A percentile compares a stretch with the other conserved stretches of the same genome.
phyloP scores from a whole-genome alignment of 1,284 basidiomycete genomes.

The Boletellus sp. region DNA sequence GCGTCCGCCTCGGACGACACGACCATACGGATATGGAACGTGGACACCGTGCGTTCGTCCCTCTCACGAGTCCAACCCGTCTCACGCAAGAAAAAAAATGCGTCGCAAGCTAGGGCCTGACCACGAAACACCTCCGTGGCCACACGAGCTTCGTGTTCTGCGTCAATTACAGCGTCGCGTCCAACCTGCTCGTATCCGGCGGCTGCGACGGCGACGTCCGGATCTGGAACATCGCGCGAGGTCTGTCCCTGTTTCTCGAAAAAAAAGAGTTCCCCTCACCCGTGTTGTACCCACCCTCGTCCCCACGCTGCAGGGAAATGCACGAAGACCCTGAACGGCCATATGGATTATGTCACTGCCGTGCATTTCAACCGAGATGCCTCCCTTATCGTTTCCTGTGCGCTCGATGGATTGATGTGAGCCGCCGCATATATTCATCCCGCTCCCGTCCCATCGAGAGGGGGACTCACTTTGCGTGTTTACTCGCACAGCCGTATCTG shows the following conservation, averaged over 20 bases:
- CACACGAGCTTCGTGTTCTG: constrained; percentile 92
- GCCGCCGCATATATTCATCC: constrained; percentile 45
- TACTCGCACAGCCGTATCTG: constrained; percentile 75
- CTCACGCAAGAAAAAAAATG: background rate
- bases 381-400: constrained; percentile 85
- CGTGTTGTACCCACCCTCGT: background rate
- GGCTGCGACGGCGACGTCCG: constrained; percentile 90
- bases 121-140: constrained; percentile 65
- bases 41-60: constrained; percentile 60
- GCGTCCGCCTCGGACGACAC: constrained; percentile 91
- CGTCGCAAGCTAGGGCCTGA: constrained; percentile 50
- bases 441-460: background rate
- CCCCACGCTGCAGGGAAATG: constrained; percentile 63
- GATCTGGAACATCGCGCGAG: constrained; percentile 86
- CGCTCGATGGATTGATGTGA: constrained; percentile 92
- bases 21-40: constrained; percentile 82
- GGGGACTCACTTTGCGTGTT: background rate
- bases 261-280: background rate
- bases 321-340: constrained; percentile 83
- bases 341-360: constrained; percentile 91
- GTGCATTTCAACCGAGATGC: constrained; percentile 94
- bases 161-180: constrained; percentile 84
- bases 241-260: constrained; percentile 26
- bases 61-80: background rate
- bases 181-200: constrained; percentile 87